These are phyloP conservation scores for Myxozyma lipomycoides DNA, from an alignment of 805 yeast genomes.

Conservation along the genomic window DNA sequence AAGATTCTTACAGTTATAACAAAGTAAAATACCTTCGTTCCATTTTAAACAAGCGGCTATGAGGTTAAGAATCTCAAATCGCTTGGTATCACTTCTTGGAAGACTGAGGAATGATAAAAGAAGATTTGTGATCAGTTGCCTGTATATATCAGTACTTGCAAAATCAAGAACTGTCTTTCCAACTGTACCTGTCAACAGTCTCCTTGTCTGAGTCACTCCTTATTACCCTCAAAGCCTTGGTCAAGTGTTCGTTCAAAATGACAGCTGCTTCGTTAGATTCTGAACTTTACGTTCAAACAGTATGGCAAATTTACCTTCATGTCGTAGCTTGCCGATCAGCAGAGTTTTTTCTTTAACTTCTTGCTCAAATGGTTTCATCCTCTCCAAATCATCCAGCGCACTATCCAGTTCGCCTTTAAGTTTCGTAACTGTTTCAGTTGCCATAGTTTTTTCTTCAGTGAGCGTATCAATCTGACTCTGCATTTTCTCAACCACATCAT, in stretches of 20 bases:
- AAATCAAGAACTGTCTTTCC: slow-evolving; percentile 46
- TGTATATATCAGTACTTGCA: no score
- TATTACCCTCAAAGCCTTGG: slow-evolving; percentile 84
- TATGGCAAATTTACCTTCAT: slow-evolving; percentile 46
- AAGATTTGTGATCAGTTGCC: slow-evolving; percentile 82
- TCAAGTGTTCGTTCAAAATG: slow-evolving; percentile 85
- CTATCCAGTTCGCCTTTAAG: slow-evolving; percentile 15
- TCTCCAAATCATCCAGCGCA: slow-evolving; percentile 29
- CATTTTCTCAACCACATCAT: slow-evolving; percentile 37
- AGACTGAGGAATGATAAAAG: slow-evolving; percentile 77
- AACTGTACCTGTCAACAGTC: slow-evolving; percentile 26
- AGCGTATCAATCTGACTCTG: slow-evolving; percentile 26
- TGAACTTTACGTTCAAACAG: neutral
- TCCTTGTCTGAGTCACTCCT: slow-evolving; percentile 56
- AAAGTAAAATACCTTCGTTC: slow-evolving; percentile 56
- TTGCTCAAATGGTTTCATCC: slow-evolving; percentile 43
- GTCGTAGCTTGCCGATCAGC: slow-evolving; percentile 83
- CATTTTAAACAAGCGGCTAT: slow-evolving; percentile 80
- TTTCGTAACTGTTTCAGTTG: slow-evolving; percentile 33
- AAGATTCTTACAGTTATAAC: neutral
- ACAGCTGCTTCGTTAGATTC: slow-evolving; percentile 49
- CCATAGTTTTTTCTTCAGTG: slow-evolving; percentile 29
- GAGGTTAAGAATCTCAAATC: slow-evolving; percentile 84
- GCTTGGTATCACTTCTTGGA: slow-evolving; percentile 90
- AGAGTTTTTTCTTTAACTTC: slow-evolving; percentile 68